phyloP scores from a whole-genome alignment of 2,329 filamentous ascomycete species.

The Claviceps africana region DNA sequence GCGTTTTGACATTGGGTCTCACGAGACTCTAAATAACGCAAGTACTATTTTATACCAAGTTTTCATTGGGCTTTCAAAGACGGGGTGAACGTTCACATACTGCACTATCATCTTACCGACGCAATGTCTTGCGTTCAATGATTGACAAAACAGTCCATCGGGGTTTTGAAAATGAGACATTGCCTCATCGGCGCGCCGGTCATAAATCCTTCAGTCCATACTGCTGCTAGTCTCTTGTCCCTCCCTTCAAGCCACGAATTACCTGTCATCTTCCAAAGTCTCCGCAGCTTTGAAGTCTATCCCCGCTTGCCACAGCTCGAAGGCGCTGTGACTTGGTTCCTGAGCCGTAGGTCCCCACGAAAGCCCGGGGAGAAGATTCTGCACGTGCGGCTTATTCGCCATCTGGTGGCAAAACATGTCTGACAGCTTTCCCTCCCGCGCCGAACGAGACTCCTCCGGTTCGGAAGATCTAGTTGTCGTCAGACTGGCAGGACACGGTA shows the following conservation, averaged over 20 bases:
- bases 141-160: not conserved
- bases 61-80: not conserved
- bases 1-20: not conserved
- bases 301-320: constrained; percentile 4
- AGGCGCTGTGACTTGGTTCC: not conserved
- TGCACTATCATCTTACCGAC: not conserved
- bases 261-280: not conserved
- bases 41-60: not conserved
- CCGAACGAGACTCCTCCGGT: not conserved
- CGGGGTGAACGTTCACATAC: not conserved
- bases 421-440: too few species aligned
- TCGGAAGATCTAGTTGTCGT: not conserved
- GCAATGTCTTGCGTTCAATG: not conserved
- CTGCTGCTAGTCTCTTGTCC: not conserved
- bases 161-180: not conserved
- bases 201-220: not conserved
- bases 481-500: not conserved
- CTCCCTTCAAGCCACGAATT: not conserved
- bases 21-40: not conserved
- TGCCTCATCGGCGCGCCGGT: not conserved
- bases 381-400: not conserved
- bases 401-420: not conserved
- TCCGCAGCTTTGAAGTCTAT: not conserved
- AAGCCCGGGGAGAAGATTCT: not conserved
- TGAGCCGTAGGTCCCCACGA: not conserved